Conservation (phyloP, 139 green algal species). For the Edaphochlamys debaryana region DNA sequence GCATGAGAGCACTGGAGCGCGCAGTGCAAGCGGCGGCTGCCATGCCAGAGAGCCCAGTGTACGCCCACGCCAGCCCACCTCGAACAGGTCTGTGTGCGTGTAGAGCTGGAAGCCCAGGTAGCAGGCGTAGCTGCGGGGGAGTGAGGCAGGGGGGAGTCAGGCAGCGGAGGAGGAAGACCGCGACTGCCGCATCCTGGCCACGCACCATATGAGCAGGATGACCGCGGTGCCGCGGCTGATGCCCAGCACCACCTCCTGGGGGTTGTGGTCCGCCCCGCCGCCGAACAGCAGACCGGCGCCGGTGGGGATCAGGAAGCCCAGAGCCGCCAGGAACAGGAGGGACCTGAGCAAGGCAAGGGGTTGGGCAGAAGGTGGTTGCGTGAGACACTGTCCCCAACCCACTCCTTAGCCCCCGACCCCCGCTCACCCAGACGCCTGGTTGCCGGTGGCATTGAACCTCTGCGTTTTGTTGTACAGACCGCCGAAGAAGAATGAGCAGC, state of each 20-base stretch:
- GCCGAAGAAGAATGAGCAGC: slow-evolving; percentile 88
- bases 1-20: too few species aligned
- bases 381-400: too few species aligned
- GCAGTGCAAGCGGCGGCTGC: too few species aligned
- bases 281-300: slow-evolving; percentile 36
- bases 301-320: slow-evolving; percentile 82
- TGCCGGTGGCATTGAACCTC: slow-evolving; percentile 76
- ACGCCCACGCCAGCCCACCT: too few species aligned
- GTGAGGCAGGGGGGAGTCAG: not conserved
- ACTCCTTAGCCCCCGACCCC: too few species aligned
- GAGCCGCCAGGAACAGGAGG: slow-evolving; percentile 84
- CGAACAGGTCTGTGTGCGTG: slow-evolving; percentile 77
- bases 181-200: too few species aligned
- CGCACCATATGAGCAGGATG: slow-evolving; percentile 33
- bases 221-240: slow-evolving; percentile 37
- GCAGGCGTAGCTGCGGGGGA: slow-evolving; percentile 64
- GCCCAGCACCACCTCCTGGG: slow-evolving; percentile 16
- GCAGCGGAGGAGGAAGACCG: too few species aligned
- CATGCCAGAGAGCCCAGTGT: too few species aligned
- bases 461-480: slow-evolving; percentile 79
- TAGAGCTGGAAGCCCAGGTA: slow-evolving; percentile 90
- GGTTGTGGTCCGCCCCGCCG: not conserved
- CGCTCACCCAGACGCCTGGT: slow-evolving; percentile 63
- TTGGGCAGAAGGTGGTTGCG: too few species aligned
- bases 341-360: too few species aligned